These are phyloP conservation scores for Alnus glutinosa DNA, from an alignment of 306 rosid species.

Conservation along the genomic window DNA sequence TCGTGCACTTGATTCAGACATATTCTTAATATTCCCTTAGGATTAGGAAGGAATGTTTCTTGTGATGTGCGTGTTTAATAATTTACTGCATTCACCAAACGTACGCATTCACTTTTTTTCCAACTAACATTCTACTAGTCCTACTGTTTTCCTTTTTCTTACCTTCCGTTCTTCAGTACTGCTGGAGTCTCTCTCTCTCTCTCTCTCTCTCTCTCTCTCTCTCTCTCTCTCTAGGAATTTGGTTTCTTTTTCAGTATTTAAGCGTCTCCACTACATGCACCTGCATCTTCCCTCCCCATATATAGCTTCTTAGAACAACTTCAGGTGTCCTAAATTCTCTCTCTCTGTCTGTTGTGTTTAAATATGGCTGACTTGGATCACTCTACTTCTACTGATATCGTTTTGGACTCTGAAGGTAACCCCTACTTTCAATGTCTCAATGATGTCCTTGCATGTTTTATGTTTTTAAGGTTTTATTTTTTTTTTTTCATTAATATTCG, in stretches of 20 bases:
- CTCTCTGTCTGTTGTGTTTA: not conserved
- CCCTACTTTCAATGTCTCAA: not conserved
- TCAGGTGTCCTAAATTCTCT: not conserved
- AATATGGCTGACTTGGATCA: constrained; percentile 6
- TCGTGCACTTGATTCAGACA: not conserved
- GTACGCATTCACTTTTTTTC: not conserved
- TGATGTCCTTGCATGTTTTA: not conserved
- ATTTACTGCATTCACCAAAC: constrained; percentile 1
- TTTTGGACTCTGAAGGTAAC: constrained; percentile 3
- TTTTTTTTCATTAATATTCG: not conserved
- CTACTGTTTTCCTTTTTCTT: not conserved
- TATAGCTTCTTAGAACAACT: not conserved
- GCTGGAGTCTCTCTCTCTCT: not conserved
- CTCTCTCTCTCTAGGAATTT: not conserved
- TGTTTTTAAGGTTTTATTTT: not conserved
- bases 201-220: not conserved
- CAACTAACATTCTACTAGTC: constrained; percentile 10
- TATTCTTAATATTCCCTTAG: not conserved
- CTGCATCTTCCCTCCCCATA: not conserved
- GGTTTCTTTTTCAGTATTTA: not conserved
- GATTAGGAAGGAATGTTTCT: not conserved
- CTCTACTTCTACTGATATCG: not conserved
- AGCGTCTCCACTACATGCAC: not conserved
- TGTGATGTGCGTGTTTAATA: not conserved
- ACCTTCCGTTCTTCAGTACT: constrained; percentile 5